Conservation (phyloP, 2,329 filamentous ascomycete genomes). For the Leptographium radiaticola region DNA sequence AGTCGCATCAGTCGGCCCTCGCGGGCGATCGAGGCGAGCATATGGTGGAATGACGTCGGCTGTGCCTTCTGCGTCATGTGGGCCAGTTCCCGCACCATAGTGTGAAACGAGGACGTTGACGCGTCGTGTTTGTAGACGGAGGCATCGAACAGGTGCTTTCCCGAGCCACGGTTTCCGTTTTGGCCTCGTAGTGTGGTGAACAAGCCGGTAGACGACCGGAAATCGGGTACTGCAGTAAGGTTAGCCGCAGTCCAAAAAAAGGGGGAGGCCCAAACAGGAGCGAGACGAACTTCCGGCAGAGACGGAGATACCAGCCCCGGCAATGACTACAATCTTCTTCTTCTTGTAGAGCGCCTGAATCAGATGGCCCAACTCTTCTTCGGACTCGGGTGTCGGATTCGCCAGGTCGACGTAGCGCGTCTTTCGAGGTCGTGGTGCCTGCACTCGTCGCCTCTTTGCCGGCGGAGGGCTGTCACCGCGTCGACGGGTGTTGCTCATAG, state of each 20-base stretch:
- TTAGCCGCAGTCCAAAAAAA: constrained; percentile 11
- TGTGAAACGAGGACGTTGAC: constrained; percentile 83
- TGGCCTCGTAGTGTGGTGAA: constrained; percentile 77
- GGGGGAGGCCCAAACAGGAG: neutral
- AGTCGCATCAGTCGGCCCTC: constrained; percentile 80
- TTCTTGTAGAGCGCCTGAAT: constrained; percentile 68
- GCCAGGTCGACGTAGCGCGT: constrained; percentile 72
- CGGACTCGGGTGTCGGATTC: constrained; percentile 34
- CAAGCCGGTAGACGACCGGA: constrained; percentile 79
- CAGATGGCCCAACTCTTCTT: constrained; percentile 56
- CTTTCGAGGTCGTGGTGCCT: constrained; percentile 42
- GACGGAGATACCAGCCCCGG: constrained; percentile 92
- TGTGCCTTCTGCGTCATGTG: constrained; percentile 62
- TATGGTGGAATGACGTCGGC: constrained; percentile 83
- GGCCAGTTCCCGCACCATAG: constrained; percentile 86
- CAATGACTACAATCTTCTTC: constrained; percentile 93
- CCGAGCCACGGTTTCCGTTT: constrained; percentile 84
- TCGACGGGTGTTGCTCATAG: constrained; percentile 22
- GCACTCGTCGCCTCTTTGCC: constrained; percentile 60
- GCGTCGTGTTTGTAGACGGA: constrained; percentile 90
- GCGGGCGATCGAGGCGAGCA: constrained; percentile 77
- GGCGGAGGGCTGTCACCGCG: constrained; percentile 50
- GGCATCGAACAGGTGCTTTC: constrained; percentile 92
- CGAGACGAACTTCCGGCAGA: constrained; percentile 68
- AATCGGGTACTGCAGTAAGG: constrained; percentile 65